Conservation (phyloP, 176 grass and related monocot species). For the Alopecurus myosuroides region DNA sequence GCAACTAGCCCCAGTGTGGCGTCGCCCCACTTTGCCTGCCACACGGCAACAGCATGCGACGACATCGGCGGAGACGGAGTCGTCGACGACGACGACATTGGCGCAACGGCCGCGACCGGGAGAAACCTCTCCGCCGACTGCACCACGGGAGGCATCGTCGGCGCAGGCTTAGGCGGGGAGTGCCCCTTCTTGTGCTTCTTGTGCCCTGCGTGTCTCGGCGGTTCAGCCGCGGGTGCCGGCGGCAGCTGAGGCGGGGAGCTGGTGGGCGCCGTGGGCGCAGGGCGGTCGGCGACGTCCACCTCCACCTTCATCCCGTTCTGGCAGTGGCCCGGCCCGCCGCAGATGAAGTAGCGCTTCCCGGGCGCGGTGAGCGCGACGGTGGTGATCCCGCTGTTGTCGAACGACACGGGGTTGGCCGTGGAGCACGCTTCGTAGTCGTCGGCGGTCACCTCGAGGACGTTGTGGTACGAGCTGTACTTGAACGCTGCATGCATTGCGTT, state of each 20-base stretch:
- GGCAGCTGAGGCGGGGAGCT: conserved; percentile 19
- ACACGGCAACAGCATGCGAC: background rate
- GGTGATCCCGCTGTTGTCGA: conserved; percentile 52
- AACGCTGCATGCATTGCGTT: too few relatives aligned
- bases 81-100: conserved; percentile 19
- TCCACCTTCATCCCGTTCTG: conserved; percentile 67
- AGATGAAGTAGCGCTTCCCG: conserved; percentile 80
- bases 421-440: conserved; percentile 50
- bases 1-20: background rate
- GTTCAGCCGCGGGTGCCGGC: background rate
- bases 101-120: conserved; percentile 7
- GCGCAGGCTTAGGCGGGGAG: conserved; percentile 8
- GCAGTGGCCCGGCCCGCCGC: conserved; percentile 60
- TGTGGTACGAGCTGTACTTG: conserved; percentile 54
- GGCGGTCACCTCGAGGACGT: conserved; percentile 52
- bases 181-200: conserved; percentile 30
- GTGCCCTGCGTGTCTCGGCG: background rate
- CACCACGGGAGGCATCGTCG: background rate
- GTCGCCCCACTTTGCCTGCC: background rate
- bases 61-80: background rate
- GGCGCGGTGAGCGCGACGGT: conserved; percentile 42
- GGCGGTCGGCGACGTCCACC: conserved; percentile 39
- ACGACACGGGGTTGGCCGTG: conserved; percentile 29
- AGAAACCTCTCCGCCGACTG: conserved; percentile 14
- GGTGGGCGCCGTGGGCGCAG: conserved; percentile 33